phyloP scores from a whole-genome alignment of 1,284 basidiomycete species.

The Crepidotus sp. region DNA sequence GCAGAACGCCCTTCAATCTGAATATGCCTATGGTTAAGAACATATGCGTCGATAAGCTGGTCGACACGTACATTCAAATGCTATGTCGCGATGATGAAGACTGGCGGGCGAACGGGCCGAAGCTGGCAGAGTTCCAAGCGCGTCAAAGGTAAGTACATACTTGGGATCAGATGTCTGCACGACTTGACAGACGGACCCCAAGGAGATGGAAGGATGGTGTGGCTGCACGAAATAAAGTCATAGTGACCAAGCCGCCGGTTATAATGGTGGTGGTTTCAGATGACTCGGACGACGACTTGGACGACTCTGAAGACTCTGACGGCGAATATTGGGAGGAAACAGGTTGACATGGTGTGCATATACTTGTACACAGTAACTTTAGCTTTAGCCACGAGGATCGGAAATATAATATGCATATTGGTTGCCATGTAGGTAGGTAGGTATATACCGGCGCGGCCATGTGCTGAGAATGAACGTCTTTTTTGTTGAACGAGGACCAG shows the following conservation, averaged over 20 bases:
- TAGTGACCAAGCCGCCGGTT: not conserved
- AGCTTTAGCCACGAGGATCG: too few species aligned
- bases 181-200: not conserved
- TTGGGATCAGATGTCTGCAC: not conserved
- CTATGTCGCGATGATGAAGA: conserved; percentile 30
- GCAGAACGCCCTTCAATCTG: conserved; percentile 33
- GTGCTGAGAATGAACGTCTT: too few species aligned
- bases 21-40: conserved; percentile 42
- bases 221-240: not conserved
- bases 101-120: conserved; percentile 38
- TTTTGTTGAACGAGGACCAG: too few species aligned
- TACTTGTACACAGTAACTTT: not conserved
- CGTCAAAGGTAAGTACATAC: conserved; percentile 29
- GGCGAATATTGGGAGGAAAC: not conserved
- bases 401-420: too few species aligned
- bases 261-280: not conserved
- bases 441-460: too few species aligned
- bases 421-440: too few species aligned
- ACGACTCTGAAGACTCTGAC: conserved; percentile 3
- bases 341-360: too few species aligned
- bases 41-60: conserved; percentile 40
- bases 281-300: conserved; percentile 6
- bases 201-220: conserved; percentile 16
- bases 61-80: conserved; percentile 38
- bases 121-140: conserved; percentile 34